Base-by-base conservation (phyloP, 2,329 filamentous ascomycete species). In the Alternaria solani region DNA sequence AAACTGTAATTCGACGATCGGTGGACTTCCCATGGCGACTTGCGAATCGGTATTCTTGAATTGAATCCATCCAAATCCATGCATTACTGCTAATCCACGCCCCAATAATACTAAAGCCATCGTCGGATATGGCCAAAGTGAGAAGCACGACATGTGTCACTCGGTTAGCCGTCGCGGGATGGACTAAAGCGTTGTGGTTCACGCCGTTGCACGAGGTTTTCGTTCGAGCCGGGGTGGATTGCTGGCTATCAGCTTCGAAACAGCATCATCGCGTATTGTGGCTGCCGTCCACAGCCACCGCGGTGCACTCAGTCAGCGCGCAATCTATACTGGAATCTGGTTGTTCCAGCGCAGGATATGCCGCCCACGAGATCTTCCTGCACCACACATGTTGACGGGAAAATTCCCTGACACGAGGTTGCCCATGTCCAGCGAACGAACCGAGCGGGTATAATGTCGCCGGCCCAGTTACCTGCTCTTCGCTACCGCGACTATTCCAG, bases 211-310 rank as follows among this genome's bases (percentile, higher is more conserved):
- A 26, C 28, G 39, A 34, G 51, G 30, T 30, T n/a, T 26, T 52
- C 34, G 39, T 23, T 20, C 49, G 47, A 41, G n/a, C 32, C 28
- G 23, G 32, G 26, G 28, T 43, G 8, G 11, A 44, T 16, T 20
- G 20, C 54, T 41, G n/a, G 44, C 28, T 42, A 20, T 54, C 48
- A 58, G 49, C 41, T 36, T 55, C 28, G 51, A 60, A 46, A 57
- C 54, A 49, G 25, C 18, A 46, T 54, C 30, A 28, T 26, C 42
- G 20, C 48, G 14, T 25, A 41, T 26, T 43, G 8, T 32, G 49
- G 44, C 44, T 51, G 34, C 20, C 56, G 52, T 44, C 23, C 9
- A 20, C 16, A 51, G 23, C 36, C 39, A n/a, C 14, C 7, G 14
- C 18, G n/a, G 20, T 18, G 9, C 23, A n/a, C 11, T 26, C n/a